These are phyloP conservation scores for Leishmania amazonensis DNA, from an alignment of 208 protist species.

Conservation along the genomic window DNA sequence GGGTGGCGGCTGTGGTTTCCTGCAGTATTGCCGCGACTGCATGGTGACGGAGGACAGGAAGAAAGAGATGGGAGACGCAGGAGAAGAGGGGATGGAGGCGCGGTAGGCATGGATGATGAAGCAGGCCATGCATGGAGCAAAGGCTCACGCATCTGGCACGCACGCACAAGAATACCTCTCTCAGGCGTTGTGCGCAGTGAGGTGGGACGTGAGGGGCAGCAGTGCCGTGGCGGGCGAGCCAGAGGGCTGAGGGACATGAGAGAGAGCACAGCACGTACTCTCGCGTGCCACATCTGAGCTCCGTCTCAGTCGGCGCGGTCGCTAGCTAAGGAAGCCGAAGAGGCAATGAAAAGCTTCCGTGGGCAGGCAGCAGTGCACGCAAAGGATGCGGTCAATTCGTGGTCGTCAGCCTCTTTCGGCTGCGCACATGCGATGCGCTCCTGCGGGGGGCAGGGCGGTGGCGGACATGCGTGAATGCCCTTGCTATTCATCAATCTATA, in stretches of 20 bases:
- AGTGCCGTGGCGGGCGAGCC: not conserved
- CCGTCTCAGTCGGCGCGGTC: not conserved
- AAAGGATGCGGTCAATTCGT: not conserved
- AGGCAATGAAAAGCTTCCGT: not conserved
- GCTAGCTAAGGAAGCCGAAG: not conserved
- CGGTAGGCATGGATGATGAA: not conserved
- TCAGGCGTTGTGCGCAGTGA: not conserved
- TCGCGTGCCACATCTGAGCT: not conserved
- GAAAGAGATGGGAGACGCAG: not conserved
- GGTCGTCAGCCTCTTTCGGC: not conserved
- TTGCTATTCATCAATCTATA: not conserved
- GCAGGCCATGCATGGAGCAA: not conserved
- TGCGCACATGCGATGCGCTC: too few relatives aligned
- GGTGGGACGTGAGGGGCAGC: not conserved
- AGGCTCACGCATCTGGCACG: too few relatives aligned
- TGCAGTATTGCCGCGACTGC: not conserved
- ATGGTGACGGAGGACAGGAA: not conserved
- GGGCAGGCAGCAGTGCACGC: not conserved
- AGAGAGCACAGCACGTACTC: not conserved
- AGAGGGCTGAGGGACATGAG: not conserved
- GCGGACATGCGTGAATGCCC: not conserved
- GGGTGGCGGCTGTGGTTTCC: not conserved
- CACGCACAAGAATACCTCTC: not conserved
- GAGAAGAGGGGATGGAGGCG: not conserved
- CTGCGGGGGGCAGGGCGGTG: not conserved